phyloP scores from a whole-genome alignment of 2,329 filamentous ascomycete genomes.

The Colletotrichum sp. region DNA sequence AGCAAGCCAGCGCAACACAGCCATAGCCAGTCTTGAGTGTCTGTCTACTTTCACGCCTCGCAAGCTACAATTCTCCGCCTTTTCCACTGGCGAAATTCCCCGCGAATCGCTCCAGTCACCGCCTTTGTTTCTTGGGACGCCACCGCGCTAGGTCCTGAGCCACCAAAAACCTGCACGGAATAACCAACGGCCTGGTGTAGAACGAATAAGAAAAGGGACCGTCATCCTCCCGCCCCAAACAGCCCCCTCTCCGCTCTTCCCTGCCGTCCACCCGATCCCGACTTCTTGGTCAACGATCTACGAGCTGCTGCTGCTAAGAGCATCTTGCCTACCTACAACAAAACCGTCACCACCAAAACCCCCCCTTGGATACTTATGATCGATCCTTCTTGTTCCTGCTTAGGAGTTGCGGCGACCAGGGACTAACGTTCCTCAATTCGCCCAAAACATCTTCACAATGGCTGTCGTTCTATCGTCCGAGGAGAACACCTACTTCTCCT shows the following conservation, averaged over 20 bases:
- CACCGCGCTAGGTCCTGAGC: slow-evolving; percentile 23
- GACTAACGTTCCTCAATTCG: slow-evolving; percentile 18
- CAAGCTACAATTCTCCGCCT: slow-evolving; percentile 5
- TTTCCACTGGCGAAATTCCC: slow-evolving; percentile 17
- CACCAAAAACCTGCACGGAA: slow-evolving; percentile 20
- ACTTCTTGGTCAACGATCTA: slow-evolving; percentile 13
- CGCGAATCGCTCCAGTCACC: slow-evolving; percentile 24
- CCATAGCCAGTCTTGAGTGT: background rate
- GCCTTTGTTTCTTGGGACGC: slow-evolving; percentile 25
- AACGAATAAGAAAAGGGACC: slow-evolving; percentile 20
- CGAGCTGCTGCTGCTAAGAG: background rate
- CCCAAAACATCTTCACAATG: slow-evolving; percentile 40
- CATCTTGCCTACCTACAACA: background rate
- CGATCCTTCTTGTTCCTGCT: background rate
- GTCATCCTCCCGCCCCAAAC: slow-evolving; percentile 15
- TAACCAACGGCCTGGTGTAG: slow-evolving; percentile 21
- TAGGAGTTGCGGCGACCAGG: slow-evolving; percentile 9
- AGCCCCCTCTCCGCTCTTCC: background rate
- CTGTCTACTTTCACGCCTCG: slow-evolving; percentile 12
- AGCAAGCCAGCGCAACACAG: background rate
- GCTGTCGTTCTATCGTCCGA: slow-evolving; percentile 62
- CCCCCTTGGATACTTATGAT: slow-evolving; percentile 3
- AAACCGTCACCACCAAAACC: background rate
- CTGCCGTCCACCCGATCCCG: slow-evolving; percentile 9
- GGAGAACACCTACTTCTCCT: slow-evolving; percentile 61